These are phyloP conservation scores for Galium porrigens DNA, from an alignment of 305 asterid species.

Conservation along the genomic window DNA sequence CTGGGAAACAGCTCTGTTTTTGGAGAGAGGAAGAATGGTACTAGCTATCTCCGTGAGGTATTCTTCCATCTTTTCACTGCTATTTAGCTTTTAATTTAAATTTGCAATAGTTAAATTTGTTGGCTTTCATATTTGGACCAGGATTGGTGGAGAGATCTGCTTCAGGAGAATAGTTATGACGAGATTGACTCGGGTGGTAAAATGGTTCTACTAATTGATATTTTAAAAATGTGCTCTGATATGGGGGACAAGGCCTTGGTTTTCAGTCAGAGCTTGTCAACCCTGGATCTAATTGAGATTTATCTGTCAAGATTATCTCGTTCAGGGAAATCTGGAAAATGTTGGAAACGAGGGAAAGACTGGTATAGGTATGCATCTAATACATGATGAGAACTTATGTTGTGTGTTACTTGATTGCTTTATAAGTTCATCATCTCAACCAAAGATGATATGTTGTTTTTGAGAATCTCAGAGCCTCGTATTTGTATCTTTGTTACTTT, in stretches of 20 bases:
- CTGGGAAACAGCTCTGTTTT: slow-evolving; percentile 24
- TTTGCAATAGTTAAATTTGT: not conserved
- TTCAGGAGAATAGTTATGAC: slow-evolving; percentile 45
- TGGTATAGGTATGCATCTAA: slow-evolving; percentile 71
- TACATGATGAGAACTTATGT: not conserved
- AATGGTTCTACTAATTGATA: slow-evolving; percentile 87
- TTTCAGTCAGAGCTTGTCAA: slow-evolving; percentile 80
- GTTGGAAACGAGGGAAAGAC: slow-evolving; percentile 88
- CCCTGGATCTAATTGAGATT: slow-evolving; percentile 72
- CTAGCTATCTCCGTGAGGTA: slow-evolving; percentile 71
- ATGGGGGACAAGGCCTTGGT: slow-evolving; percentile 89
- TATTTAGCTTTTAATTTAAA: not conserved
- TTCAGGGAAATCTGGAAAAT: slow-evolving; percentile 58
- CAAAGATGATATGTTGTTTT: not conserved
- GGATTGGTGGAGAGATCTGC: slow-evolving; percentile 96
- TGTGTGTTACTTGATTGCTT: not conserved
- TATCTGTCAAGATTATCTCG: slow-evolving; percentile 73
- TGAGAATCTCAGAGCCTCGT: not conserved
- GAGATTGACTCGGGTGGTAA: slow-evolving; percentile 76
- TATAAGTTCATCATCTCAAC: not conserved
- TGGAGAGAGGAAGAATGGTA: slow-evolving; percentile 42
- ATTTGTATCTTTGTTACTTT: not conserved
- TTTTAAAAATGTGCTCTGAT: slow-evolving; percentile 64
- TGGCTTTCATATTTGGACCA: slow-evolving; percentile 21
- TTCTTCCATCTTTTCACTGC: slow-evolving; percentile 11